These are phyloP conservation scores for Boletus subcaerulescens DNA, from an alignment of 768 basidiomycete genomes.

Conservation along the genomic window DNA sequence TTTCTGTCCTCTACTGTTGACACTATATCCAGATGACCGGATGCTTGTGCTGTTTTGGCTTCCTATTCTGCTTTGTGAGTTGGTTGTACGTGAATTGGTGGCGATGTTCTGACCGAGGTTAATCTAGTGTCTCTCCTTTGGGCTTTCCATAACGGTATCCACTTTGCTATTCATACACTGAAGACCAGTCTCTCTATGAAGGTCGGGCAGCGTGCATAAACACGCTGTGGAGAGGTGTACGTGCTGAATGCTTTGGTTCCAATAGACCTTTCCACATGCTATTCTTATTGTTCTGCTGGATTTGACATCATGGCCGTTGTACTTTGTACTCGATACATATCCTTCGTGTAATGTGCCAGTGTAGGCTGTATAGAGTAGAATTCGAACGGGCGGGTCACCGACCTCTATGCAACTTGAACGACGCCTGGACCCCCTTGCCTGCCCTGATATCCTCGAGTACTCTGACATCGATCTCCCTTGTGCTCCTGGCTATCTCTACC, in stretches of 20 bases:
- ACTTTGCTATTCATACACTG: conserved; percentile 48
- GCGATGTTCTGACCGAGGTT: conserved; percentile 4
- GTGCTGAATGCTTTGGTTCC: not conserved
- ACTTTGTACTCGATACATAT: conserved; percentile 21
- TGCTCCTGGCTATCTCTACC: conserved; percentile 52
- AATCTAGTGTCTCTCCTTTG: conserved; percentile 56
- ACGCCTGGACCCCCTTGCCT: conserved; percentile 70
- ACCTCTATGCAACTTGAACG: conserved; percentile 77
- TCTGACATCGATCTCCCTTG: conserved; percentile 60
- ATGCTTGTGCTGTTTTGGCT: conserved; percentile 88
- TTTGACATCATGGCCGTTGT: conserved; percentile 15
- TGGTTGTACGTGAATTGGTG: not conserved
- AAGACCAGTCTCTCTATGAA: conserved; percentile 49
- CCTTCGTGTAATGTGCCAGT: conserved; percentile 16
- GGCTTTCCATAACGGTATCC: conserved; percentile 55
- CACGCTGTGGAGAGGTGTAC: not conserved
- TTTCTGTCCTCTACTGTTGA: not conserved
- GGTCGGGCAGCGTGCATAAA: conserved; percentile 35
- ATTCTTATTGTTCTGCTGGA: conserved; percentile 21
- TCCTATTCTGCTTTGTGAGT: conserved; percentile 77
- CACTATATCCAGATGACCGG: conserved; percentile 57
- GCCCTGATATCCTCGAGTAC: conserved; percentile 74
- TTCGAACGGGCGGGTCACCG: conserved; percentile 21
- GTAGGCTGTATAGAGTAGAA: not conserved
- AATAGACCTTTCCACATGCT: conserved; percentile 6